These are phyloP conservation scores for Corrigiola litoralis DNA, from an alignment of 179 eudicot species.

Conservation along the genomic window DNA sequence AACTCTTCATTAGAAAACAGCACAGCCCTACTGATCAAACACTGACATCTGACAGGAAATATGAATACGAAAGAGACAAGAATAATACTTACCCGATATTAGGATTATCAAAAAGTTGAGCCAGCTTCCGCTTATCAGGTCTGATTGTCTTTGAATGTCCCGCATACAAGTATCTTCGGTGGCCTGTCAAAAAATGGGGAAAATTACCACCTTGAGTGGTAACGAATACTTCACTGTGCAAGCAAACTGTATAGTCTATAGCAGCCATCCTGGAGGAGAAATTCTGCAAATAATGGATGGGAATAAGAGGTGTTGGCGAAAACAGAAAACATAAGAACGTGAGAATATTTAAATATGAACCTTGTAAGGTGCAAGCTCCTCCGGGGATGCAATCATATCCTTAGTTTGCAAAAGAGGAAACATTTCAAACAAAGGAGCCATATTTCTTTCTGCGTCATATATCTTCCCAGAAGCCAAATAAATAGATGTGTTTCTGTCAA, in stretches of 20 bases:
- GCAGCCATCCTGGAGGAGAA: slow-evolving; percentile 97
- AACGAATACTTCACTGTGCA: slow-evolving; percentile 90
- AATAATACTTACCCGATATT: slow-evolving; percentile 58
- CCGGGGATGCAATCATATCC: slow-evolving; percentile 73
- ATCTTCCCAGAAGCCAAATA: slow-evolving; percentile 92
- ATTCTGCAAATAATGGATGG: slow-evolving; percentile 42
- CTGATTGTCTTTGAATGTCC: slow-evolving; percentile 88
- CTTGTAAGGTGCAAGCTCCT: slow-evolving; percentile 78
- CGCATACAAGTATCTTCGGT: slow-evolving; percentile 78
- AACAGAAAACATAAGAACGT: slow-evolving; percentile 1
- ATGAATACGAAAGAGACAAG: not conserved
- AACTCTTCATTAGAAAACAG: not conserved
- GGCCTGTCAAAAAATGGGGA: slow-evolving; percentile 86
- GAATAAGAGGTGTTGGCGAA: slow-evolving; percentile 6
- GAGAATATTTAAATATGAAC: slow-evolving; percentile 27
- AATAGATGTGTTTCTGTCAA: slow-evolving; percentile 71
- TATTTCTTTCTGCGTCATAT: slow-evolving; percentile 74
- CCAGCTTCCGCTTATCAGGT: slow-evolving; percentile 94
- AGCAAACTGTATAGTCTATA: slow-evolving; percentile 92
- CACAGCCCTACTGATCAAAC: not conserved
- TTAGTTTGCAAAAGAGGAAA: slow-evolving; percentile 93
- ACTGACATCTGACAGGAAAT: not conserved
- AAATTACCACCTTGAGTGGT: slow-evolving; percentile 98
- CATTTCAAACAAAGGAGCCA: slow-evolving; percentile 88
- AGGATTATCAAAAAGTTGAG: slow-evolving; percentile 69